Conservation (phyloP, 305 asterid species). For the Fraxinus nigra region DNA sequence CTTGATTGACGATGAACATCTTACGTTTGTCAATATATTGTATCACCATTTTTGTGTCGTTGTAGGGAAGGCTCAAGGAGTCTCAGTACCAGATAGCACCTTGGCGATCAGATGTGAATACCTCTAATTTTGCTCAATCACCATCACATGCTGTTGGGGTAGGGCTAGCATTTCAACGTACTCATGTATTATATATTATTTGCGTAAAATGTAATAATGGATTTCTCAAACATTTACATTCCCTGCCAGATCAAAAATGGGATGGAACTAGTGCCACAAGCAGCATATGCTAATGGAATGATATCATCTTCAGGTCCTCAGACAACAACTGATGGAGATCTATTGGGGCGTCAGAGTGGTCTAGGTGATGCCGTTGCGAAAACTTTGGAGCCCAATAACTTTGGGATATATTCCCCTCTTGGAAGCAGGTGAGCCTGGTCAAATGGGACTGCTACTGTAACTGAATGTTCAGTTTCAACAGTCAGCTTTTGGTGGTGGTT, state of each 20-base stretch:
- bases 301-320: constrained; percentile 61
- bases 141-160: constrained; percentile 63
- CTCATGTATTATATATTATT: background rate
- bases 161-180: constrained; percentile 25
- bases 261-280: constrained; percentile 82
- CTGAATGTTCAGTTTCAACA: constrained; percentile 41
- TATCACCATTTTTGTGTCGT: constrained; percentile 18
- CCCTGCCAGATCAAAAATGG: constrained; percentile 66
- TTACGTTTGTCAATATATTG: constrained; percentile 14
- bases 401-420: constrained; percentile 62
- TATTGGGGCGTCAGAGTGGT: constrained; percentile 52
- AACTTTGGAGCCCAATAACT: constrained; percentile 55
- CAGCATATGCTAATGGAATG: constrained; percentile 63
- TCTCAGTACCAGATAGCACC: constrained; percentile 89
- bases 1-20: constrained; percentile 20
- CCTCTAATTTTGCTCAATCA: constrained; percentile 50
- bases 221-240: constrained; percentile 32
- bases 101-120: constrained; percentile 70
- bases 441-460: constrained; percentile 48
- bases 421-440: constrained; percentile 78
- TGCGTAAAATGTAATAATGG: background rate
- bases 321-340: constrained; percentile 55
- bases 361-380: constrained; percentile 33
- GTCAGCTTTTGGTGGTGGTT: constrained; percentile 47
- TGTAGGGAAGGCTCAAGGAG: constrained; percentile 90